Conservation (phyloP, 257 asterid species). For the Solanum gandarillasii region DNA sequence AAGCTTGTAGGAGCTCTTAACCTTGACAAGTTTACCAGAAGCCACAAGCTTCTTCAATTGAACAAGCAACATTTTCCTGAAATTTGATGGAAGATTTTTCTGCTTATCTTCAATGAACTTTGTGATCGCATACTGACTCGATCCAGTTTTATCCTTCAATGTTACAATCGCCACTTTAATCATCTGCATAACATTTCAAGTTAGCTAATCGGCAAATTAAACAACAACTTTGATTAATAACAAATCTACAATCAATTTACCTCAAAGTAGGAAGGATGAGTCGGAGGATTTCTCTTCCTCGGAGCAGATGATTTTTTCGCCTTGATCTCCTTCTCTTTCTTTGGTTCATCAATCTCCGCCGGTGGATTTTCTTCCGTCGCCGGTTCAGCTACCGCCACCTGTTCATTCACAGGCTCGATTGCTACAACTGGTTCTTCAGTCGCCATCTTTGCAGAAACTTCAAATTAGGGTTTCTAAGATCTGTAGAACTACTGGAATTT, state of each 20-base stretch:
- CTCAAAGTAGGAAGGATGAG: constrained; percentile 87
- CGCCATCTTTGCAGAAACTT: constrained; percentile 11
- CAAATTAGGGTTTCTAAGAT: constrained; percentile 7
- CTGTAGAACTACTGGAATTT: neutral
- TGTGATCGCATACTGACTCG: constrained; percentile 70
- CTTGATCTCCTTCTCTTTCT: constrained; percentile 25
- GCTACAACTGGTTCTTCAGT: constrained; percentile 36
- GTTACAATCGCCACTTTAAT: constrained; percentile 61
- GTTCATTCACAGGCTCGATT: constrained; percentile 11
- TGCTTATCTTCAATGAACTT: constrained; percentile 70
- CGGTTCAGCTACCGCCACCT: constrained; percentile 9
- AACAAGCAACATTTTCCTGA: constrained; percentile 50
- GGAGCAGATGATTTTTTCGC: constrained; percentile 57
- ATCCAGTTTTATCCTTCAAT: constrained; percentile 64
- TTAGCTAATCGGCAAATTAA: neutral
- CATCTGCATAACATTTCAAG: constrained; percentile 38
- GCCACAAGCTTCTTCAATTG: constrained; percentile 72
- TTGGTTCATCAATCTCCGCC: constrained; percentile 21
- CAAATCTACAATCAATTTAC: constrained; percentile 10
- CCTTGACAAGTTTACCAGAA: constrained; percentile 49
- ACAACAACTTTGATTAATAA: neutral
- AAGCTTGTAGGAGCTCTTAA: constrained; percentile 58
- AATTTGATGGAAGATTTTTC: constrained; percentile 57
- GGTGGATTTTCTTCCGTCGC: constrained; percentile 7
- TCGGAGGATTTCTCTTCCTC: constrained; percentile 17